Evolutionary conservation across 2,329 filamentous ascomycete species (phyloP).

Genomic region (Sordariomycetes sp.): DNA sequence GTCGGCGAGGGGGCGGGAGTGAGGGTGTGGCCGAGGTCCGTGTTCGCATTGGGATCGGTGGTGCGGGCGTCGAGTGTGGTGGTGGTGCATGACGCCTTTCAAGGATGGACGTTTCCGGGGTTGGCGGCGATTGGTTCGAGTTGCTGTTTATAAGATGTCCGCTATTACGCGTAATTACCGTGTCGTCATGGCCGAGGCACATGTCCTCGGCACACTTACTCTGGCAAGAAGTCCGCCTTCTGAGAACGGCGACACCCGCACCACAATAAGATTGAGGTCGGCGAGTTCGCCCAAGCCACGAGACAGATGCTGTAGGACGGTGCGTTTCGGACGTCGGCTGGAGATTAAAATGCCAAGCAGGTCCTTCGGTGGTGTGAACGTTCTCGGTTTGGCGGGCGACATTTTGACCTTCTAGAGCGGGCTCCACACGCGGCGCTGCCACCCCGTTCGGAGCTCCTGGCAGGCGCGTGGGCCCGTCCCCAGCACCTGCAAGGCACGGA

Average conservation of each 20-base stretch:
- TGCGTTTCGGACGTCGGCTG: neutral
- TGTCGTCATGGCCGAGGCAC: too few relatives aligned
- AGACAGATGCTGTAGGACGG: neutral
- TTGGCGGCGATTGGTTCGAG: too few relatives aligned
- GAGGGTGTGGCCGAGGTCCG: neutral
- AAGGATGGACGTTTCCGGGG: too few relatives aligned
- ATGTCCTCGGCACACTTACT: too few relatives aligned
- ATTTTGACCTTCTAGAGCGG: neutral
- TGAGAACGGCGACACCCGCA: neutral
- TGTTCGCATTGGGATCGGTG: neutral
- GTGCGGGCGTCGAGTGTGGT: neutral
- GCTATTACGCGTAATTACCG: too few relatives aligned
- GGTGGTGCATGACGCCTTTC: too few relatives aligned
- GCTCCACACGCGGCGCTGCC: neutral
- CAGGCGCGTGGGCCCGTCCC: neutral
- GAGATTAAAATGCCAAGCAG: slow-evolving; percentile 1
- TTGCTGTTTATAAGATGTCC: too few relatives aligned
- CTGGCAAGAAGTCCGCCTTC: too few relatives aligned
- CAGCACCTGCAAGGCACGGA: neutral
- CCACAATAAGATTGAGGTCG: neutral
- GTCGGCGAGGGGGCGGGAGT: neutral
- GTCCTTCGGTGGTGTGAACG: slow-evolving; percentile 1
- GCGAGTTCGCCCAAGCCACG: neutral
- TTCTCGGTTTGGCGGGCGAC: slow-evolving; percentile 1
- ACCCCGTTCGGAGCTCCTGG: neutral